Conservation (phyloP, 148 eudicot genomes). For the Spergularia marina region DNA sequence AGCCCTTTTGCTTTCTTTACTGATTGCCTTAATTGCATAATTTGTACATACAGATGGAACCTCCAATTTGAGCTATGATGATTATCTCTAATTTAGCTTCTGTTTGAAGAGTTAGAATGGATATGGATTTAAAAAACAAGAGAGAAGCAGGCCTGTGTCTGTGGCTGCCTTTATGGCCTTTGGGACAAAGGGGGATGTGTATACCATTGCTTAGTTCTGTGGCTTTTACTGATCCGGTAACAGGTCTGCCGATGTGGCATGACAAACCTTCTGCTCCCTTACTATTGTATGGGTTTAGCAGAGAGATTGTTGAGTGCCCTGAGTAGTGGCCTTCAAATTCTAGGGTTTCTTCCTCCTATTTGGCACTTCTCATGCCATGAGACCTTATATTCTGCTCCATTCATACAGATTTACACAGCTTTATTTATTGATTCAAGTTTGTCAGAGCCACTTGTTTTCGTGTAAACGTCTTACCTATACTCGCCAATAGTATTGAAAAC, state of each 20-base stretch:
- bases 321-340: constrained; percentile 87
- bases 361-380: constrained; percentile 89
- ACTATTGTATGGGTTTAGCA: constrained; percentile 91
- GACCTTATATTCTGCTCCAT: constrained; percentile 47
- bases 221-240: constrained; percentile 94
- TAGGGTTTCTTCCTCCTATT: constrained; percentile 59
- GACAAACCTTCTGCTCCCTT: constrained; percentile 66
- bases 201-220: no score
- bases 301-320: constrained; percentile 94
- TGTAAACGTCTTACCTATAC: no score
- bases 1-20: no score
- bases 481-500: no score
- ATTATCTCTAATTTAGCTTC: background rate
- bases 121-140: constrained; percentile 20
- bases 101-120: background rate
- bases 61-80: no score
- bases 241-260: constrained; percentile 80
- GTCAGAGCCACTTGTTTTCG: constrained; percentile 58
- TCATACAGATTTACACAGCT: constrained; percentile 52
- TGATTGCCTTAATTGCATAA: no score
- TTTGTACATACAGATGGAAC: no score
- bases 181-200: no score
- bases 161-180: no score
- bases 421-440: constrained; percentile 41
- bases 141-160: no score